Base-by-base conservation (phyloP, 768 basidiomycete genomes). In the Lyophyllum shimeji region DNA sequence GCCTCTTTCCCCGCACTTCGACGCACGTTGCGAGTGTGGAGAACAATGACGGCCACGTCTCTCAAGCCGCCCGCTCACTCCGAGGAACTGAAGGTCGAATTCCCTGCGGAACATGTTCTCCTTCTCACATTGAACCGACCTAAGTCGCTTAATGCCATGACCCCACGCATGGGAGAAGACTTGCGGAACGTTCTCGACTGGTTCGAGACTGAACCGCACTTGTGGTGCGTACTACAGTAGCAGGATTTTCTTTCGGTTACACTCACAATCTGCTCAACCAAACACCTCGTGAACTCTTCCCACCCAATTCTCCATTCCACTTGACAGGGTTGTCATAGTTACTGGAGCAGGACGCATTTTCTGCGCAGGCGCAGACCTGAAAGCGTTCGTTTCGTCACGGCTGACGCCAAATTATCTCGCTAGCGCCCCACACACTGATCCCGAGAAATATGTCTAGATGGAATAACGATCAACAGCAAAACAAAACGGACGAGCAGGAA, bases 291-390 rank as follows among this genome's bases (percentile, higher is more conserved):
- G n/a, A n/a, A n/a, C n/a, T n/a, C n/a, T 50, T 39, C 27, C 24
- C 17, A 50, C 18, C 42, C 24, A 25, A 3, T 7, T 46, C 34
- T 37, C 4, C 34, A 37, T 13, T 48, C 52, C 55, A n/a, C n/a
- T n/a, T 45, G 51, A 27, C 55, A 92, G 90, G 90, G 87, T 88
- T 9, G 81, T 77, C 34, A 76, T 93, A 61, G 66, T 93, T 46
- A 92, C 90, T 46, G 90, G 90, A 21, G 77, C 80, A 57, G 90
- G 90, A 11, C 81, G 83, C 43, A 65, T 79, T 0, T 93, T 93
- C 70, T 91, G 89, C 61, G 89, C 89, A 15, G 91, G 90, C 15
- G 88, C 87, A 37, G 91, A 93, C 68, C 76, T 93, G 48, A 84
- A 85, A 71, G 81, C 80, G 88, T 89, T 65, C 55, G 84, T 77